Base-by-base conservation (phyloP, 768 basidiomycete species). In the Chiua virens region DNA sequence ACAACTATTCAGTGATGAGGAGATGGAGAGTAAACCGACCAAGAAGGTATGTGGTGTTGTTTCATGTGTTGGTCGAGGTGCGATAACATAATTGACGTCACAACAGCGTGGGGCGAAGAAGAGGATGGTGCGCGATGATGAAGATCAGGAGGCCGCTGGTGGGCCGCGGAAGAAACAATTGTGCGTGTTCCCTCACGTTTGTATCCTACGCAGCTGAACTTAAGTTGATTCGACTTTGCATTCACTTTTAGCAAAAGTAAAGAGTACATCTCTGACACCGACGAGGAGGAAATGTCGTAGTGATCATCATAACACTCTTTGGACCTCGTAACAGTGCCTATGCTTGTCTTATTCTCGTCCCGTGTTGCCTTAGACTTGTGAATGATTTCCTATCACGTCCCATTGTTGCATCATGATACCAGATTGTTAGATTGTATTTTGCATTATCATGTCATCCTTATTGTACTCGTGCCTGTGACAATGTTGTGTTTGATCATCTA, bases 221-320 rank as follows among this genome's bases (percentile, higher is more conserved):
- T 34, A 11, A 30, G 13, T 25, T 45, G 38, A 54, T 44, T 54
- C 9, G 22, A n/a, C 38, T 34, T 25, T 55, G 38, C 52, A 11
- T 34, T 27, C 40, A 30, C 13, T 35, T 20, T 55, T 45, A 94
- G 92, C 64, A 95, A 94, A 77, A 93, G 89, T 63, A 92, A 91
- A 69, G 92, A 86, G 60, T 79, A 84, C 68, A 81, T 96, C 43
- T 87, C 87, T 8, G 91, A 94, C 65, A 91, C 90, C 3, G 92
- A 94, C 64, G 92, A 90, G 25, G 88, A 89, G 43, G 65, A 67
- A 46, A 86, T 86, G 84, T 74, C 79, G 64, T 86, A 73, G 76
- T 48, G 25, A n/a, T n/a, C 9, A 42, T 18, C 13, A 11, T 30
- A 30, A 30, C 30, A 27, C 27, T 5, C 27, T 27, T 27, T 5